Base-by-base conservation (phyloP, 2,329 filamentous ascomycete genomes). In the Aspergillus transmontanensis region DNA sequence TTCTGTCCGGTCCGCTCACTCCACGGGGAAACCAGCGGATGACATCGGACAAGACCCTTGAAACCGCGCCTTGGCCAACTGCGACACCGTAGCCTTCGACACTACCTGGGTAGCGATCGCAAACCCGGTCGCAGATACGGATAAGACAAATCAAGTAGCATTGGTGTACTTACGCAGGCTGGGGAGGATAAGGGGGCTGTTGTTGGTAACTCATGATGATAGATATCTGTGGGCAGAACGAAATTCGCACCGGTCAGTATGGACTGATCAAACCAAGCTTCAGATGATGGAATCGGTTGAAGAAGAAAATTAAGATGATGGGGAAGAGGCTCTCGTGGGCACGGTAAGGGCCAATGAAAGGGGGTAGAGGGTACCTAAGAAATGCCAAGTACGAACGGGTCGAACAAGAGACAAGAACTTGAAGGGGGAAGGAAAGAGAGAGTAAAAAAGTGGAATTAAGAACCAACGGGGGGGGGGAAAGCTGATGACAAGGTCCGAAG, bases 121-220 rank as follows among this genome's bases (percentile, higher is more conserved):
- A 39, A 46, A 46, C 34, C 41, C 59, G 21, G 51, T 14, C 45
- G 50, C 43, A 23, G 50, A 26, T 7, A 58, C 32, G 30, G 26
- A 59, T 16, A 45, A 34, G 43, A 21, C 23, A 39, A 32, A 39
- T 14, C 43, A 21, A 43, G 14, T 21, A n/a, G n/a, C 48, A 45
- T 43, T 43, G 63, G n/a, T 21, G 28, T 63, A 72, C 76, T 68
- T 76, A 81, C 70, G 74, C 70, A 67, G 77, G 79, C 60, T 74
- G 78, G 58, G 77, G 78, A 56, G 77, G 74, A 41, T 41, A 60
- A 76, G 78, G 58, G 73, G 74, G 9, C 65, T 64, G 34, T 57
- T 68, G 64, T 19, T 63, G 57, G 43, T 66, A 57, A 59, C 68
- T 70, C 63, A 71, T 71, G 59, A 51, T 64, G 64, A 59, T 50